phyloP scores from a whole-genome alignment of 225 moss, liverwort and hornwort species.

The Physcomitrellopsis africana region DNA sequence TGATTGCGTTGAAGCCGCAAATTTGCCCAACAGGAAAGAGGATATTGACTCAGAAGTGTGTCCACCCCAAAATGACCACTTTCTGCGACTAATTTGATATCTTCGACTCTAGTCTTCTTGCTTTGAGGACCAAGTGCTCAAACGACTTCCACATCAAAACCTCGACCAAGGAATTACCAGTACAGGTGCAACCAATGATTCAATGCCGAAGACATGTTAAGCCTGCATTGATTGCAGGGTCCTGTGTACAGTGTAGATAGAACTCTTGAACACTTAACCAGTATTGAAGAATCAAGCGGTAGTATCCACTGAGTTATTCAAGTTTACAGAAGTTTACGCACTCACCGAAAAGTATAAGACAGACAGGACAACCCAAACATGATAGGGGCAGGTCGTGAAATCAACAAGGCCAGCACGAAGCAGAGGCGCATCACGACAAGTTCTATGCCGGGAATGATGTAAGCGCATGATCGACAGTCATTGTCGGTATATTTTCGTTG shows the following conservation, averaged over 20 bases:
- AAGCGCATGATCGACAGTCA: constrained; percentile 47
- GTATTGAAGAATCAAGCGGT: neutral
- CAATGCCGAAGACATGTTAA: constrained; percentile 50
- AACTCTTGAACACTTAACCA: constrained; percentile 1
- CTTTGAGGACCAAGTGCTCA: constrained; percentile 56
- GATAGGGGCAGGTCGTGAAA: neutral
- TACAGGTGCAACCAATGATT: constrained; percentile 59
- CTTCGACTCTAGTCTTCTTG: constrained; percentile 30
- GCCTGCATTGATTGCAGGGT: constrained; percentile 38
- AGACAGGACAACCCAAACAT: neutral
- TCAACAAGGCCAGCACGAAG: neutral
- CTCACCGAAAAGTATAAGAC: neutral
- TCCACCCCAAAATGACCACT: constrained; percentile 31
- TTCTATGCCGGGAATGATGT: constrained; percentile 48
- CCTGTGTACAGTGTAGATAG: constrained; percentile 1
- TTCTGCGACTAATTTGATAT: constrained; percentile 35
- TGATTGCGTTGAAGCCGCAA: constrained; percentile 57
- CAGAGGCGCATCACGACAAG: neutral
- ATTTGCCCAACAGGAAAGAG: constrained; percentile 51
- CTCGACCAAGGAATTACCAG: constrained; percentile 57
- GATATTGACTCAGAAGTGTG: constrained; percentile 47
- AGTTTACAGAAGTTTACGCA: neutral
- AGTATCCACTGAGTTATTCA: neutral
- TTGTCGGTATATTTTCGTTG: constrained; percentile 52
- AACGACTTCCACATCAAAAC: constrained; percentile 68